These are phyloP conservation scores for Pestalotiopsis sp. DNA, from an alignment of 2,329 filamentous ascomycete species.

Conservation along the genomic window DNA sequence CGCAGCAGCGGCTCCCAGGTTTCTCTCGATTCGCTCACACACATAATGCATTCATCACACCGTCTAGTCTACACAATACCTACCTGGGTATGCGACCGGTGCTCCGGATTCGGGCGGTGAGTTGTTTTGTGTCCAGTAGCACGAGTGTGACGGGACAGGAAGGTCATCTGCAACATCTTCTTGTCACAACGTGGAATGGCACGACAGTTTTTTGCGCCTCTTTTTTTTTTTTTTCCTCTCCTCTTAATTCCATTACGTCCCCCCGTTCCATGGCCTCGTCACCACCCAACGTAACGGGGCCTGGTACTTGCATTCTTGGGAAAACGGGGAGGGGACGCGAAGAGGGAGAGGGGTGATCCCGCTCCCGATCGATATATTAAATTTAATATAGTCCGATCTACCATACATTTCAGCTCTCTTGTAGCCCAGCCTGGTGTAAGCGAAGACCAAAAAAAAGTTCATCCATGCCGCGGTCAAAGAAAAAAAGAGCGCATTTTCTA, in stretches of 20 bases:
- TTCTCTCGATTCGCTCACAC: too few species aligned
- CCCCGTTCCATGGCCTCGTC: neutral
- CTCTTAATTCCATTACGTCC: neutral
- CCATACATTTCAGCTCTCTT: neutral
- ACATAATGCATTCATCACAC: too few species aligned
- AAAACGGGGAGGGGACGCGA: too few species aligned
- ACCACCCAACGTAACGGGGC: neutral
- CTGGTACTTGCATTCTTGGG: neutral
- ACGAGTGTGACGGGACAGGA: neutral
- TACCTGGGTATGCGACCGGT: neutral
- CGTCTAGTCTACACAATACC: neutral
- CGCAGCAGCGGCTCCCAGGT: too few species aligned
- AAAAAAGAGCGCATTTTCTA: neutral
- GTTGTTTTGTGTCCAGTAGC: neutral
- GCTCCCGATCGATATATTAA: slow-evolving; percentile 31
- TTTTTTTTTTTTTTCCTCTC: neutral
- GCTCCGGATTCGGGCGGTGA: neutral
- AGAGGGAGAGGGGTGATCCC: neutral
- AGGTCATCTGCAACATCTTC: neutral
- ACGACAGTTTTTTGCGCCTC: neutral
- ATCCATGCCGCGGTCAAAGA: neutral
- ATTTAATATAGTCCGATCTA: slow-evolving; percentile 17
- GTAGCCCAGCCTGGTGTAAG: too few species aligned
- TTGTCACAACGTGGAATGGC: neutral
- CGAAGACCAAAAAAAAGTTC: neutral